A percentile compares a stretch with the other conserved stretches of the same genome.
phyloP scores from a whole-genome alignment of 495 filamentous ascomycete species.

The Neurospora sp. region DNA sequence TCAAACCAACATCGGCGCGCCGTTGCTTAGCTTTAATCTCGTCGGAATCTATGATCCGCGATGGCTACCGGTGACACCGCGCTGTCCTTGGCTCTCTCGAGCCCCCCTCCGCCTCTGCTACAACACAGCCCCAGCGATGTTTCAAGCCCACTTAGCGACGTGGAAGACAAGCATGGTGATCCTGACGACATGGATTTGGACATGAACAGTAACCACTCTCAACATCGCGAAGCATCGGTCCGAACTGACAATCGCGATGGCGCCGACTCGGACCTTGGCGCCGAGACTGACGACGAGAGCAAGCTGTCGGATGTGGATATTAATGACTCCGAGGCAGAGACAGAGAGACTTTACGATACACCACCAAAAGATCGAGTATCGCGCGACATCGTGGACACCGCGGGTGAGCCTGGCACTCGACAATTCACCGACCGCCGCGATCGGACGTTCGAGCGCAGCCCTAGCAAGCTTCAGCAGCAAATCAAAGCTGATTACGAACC shows the following conservation, averaged over 20 bases:
- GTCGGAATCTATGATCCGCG: constrained; percentile 16
- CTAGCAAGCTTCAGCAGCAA: constrained; percentile 54
- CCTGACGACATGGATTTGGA: constrained; percentile 35
- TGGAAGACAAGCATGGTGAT: constrained; percentile 58
- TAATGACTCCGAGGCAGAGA: constrained; percentile 96
- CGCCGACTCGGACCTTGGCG: constrained; percentile 21
- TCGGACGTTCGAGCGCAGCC: constrained; percentile 45
- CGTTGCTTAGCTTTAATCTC: neutral
- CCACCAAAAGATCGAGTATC: constrained; percentile 61
- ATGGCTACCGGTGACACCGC: constrained; percentile 40
- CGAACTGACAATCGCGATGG: constrained; percentile 16
- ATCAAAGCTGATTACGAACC: constrained; percentile 24
- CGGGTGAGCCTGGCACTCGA: constrained; percentile 25
- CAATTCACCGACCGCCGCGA: constrained; percentile 26
- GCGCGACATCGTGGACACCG: constrained; percentile 48
- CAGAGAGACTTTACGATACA: constrained; percentile 87
- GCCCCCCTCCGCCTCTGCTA: constrained; percentile 30
- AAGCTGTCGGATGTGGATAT: constrained; percentile 48
- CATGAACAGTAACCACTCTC: constrained; percentile 18
- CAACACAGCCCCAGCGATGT: constrained; percentile 29
- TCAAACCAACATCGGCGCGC: constrained; percentile 9
- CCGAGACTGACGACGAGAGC: constrained; percentile 22
- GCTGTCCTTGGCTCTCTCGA: constrained; percentile 32
- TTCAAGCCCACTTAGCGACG: constrained; percentile 78
- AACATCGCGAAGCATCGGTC: neutral